Evolutionary conservation across 345 rosid species (phyloP).

Genomic region (Mercurialis annua): DNA sequence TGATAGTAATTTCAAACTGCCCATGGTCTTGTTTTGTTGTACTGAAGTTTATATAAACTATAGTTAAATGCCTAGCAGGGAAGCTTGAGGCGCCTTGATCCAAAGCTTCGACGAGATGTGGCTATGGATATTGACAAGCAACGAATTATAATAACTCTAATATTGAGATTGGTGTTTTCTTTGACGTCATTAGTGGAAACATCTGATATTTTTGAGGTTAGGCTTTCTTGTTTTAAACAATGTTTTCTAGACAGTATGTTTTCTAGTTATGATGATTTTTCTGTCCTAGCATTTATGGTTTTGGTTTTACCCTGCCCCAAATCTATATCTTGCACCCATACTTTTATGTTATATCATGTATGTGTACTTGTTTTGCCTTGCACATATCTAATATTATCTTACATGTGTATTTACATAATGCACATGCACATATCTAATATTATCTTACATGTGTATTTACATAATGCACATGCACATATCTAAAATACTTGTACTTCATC

Average conservation of each 20-base stretch:
- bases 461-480: too few species aligned
- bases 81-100: constrained; percentile 53
- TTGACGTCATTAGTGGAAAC: constrained; percentile 75
- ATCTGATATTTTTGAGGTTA: constrained; percentile 83
- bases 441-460: too few species aligned
- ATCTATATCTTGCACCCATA: not conserved
- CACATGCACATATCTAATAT: too few species aligned
- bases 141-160: constrained; percentile 57
- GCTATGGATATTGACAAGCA: constrained; percentile 62
- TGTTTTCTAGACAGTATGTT: not conserved
- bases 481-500: too few species aligned
- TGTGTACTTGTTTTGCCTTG: too few species aligned
- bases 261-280: not conserved
- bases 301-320: not conserved
- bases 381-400: too few species aligned
- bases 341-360: too few species aligned
- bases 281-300: not conserved
- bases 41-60: constrained; percentile 17
- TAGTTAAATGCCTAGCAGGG: constrained; percentile 51
- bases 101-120: constrained; percentile 52
- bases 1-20: constrained; percentile 20
- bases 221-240: constrained; percentile 14
- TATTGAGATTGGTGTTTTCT: constrained; percentile 75
- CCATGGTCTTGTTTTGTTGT: constrained; percentile 13
- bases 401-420: too few species aligned